Percentiles rank a stretch among this genome's conserved stretches.
Conservation (phyloP, 257 asterid genomes). For the Nicotiana tabacum region DNA sequence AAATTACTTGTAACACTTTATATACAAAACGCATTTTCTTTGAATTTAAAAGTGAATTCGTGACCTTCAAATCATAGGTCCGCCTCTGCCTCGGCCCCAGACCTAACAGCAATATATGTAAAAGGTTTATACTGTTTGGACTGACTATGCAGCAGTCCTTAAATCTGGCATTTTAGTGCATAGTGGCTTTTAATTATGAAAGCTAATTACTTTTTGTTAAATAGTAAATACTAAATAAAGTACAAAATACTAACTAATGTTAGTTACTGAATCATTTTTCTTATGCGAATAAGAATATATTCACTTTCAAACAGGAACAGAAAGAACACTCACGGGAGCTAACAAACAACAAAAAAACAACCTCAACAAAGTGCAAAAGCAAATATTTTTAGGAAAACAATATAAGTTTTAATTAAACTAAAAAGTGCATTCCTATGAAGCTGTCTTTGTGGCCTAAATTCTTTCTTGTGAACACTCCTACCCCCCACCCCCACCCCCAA, state of each 20-base stretch:
- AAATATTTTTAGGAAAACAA: neutral
- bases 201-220: neutral
- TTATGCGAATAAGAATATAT: constrained; percentile 15
- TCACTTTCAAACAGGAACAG: constrained; percentile 19
- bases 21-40: too few species aligned
- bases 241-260: neutral
- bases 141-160: neutral
- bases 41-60: too few species aligned
- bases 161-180: neutral
- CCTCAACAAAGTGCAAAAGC: constrained; percentile 12
- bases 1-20: too few species aligned
- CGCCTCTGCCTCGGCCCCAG: too few species aligned
- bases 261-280: neutral
- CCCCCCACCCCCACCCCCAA: neutral
- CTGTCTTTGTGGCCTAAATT: constrained; percentile 30
- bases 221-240: neutral
- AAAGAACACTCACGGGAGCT: constrained; percentile 29
- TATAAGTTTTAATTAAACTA: neutral
- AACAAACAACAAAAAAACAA: constrained; percentile 7
- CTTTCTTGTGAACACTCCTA: constrained; percentile 31
- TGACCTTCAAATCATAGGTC: too few species aligned
- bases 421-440: constrained; percentile 28
- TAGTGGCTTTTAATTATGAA: neutral
- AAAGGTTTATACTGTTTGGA: neutral
- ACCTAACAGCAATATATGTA: neutral